These are phyloP conservation scores for Saccharomycopsis sp. DNA, from an alignment of 805 yeast genomes.

Conservation along the genomic window DNA sequence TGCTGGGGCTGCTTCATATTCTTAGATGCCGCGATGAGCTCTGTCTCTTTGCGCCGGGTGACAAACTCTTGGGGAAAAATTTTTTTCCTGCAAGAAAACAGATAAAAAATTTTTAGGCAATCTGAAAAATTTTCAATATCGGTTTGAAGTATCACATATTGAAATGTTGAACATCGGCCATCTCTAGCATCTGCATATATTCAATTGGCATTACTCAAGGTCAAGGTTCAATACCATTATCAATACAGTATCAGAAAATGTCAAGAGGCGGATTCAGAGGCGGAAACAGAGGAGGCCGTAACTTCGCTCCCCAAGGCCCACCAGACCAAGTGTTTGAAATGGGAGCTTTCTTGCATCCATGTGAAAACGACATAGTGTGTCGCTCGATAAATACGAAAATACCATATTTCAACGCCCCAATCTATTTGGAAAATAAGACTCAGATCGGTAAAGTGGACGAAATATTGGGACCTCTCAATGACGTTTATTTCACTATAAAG, in stretches of 20 bases:
- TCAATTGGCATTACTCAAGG: not conserved
- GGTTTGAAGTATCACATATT: not conserved
- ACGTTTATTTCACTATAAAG: conserved; percentile 95
- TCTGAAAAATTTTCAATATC: conserved; percentile 2
- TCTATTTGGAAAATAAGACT: conserved; percentile 91
- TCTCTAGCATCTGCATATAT: too few relatives aligned
- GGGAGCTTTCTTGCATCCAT: conserved; percentile 87
- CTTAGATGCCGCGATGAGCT: not conserved
- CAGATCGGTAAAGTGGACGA: conserved; percentile 97
- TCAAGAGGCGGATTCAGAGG: conserved; percentile 52
- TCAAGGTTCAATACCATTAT: not conserved
- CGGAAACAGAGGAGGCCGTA: conserved; percentile 58
- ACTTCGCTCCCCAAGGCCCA: conserved; percentile 81
- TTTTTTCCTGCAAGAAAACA: not conserved
- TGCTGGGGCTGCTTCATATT: too few relatives aligned
- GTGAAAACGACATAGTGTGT: conserved; percentile 97
- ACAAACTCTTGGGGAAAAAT: not conserved
- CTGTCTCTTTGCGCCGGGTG: not conserved
- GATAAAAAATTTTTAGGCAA: not conserved
- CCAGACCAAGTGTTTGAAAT: conserved; percentile 92
- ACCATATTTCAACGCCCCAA: conserved; percentile 98
- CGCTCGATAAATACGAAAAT: conserved; percentile 88
- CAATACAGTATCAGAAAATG: not conserved
- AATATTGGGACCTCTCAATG: conserved; percentile 94
- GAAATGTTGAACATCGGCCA: not conserved